Evolutionary conservation across 768 basidiomycete species (phyloP), one percentile per base, ranked within the genome.

Genomic region (Lactarius deliciosus): DNA sequence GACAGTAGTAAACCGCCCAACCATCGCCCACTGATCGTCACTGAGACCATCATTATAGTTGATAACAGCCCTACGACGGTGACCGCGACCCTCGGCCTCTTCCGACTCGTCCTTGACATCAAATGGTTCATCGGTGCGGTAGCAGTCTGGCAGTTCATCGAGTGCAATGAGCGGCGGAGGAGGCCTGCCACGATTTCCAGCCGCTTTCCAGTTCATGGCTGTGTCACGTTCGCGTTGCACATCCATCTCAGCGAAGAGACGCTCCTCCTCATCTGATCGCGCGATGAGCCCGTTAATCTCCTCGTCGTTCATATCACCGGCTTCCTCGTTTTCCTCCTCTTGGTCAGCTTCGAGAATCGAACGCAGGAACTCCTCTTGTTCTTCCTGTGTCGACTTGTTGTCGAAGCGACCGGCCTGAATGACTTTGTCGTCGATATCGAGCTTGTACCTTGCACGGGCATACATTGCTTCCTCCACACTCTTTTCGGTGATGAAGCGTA

Each of bases 331-430:
- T 73, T 92, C 92, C 73, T 93, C 91, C 72, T 92, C 91, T 76
- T 94, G 90, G 72, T 94, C 92, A 2, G 91, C 90, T 75, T 94
- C 92, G 30, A 96, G 83, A 70, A 97, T 89, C 3, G 92, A 95
- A 58, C 89, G 94, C 79, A 98, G 78, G 70, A 96, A 90, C 74
- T 94, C 94, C 76, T 99, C 96, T 72, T 97, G 95, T 76, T 99
- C 97, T 75, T 96, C 95, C 70, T 94, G 92, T 4, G 95, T 96
- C 25, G 96, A 96, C 79, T 96, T 96, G 79, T 98, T 96, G 76
- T 99, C 97, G 79, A 98, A 98, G 56, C 94, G 94, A 82, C 96
- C 96, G 61, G 95, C 95, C 80, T 98, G 96, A 73, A 98, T 98
- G 79, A 97, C 96, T 77, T 99, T 98, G 80, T 96, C 95, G 76